Evolutionary conservation across 2,329 filamentous ascomycete genomes (phyloP), one percentile per base, ranked within the genome.

Genomic region (Chalaropsis thielavioides): DNA sequence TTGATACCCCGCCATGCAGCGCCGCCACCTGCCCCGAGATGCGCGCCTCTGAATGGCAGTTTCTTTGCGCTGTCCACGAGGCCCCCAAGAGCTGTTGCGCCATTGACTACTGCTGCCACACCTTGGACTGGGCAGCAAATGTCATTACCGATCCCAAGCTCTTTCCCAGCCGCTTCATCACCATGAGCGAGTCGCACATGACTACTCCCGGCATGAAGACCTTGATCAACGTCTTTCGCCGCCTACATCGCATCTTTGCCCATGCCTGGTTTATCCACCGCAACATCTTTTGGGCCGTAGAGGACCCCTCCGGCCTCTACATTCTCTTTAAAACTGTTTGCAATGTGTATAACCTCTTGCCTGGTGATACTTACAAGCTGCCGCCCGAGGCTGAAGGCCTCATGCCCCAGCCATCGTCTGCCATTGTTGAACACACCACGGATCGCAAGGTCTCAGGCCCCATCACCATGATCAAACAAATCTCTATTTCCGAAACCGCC

Each of bases 181-280:
- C 82, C 8, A 71, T 80, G 35, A 77, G 75, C 65, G 81, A 82
- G 72, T 78, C 77, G 46, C 81, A 84, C 72, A 83, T 83, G 71
- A 83, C 81, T 73, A 80, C 79, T 68, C 75, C 81, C 54, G 89
- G 89, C 65, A 79, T 88, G 67, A 90, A 90, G 74, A 92, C 95
- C 73, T 80, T 99, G 67, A 88, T 92, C 70, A 97, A 96, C 74
- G 92, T 99, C 65, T 97, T 99, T 75, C 84, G 94, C 65, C 83
- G 94, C 15, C 83, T 97, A 61, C 95, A 99, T 75, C 84, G 94
- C 67, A 97, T 99, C 75, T 99, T 97, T 73, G 94, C 94, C 59
- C 94, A 99, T 73, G 94, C 94, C 7, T 99, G 94, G 94, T 99
- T 96, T 74, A 91, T 96, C 76, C 94, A 99, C 74, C 84, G 92